These are phyloP conservation scores for Alternaria novae-zelandiae DNA, from an alignment of 2,329 filamentous ascomycete genomes.

Conservation along the genomic window DNA sequence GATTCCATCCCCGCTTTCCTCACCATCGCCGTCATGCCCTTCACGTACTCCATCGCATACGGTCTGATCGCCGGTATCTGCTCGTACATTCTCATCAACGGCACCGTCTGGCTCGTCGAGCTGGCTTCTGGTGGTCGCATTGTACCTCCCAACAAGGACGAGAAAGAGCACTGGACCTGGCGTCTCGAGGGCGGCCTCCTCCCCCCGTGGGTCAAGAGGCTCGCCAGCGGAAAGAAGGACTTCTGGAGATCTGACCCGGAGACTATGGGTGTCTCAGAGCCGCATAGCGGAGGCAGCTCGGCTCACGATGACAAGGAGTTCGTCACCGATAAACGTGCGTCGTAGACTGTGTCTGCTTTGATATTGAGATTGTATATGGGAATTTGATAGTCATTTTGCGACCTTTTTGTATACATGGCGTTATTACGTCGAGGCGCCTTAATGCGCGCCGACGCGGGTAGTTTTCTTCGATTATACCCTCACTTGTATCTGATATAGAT, in stretches of 20 bases:
- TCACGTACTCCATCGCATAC: conserved; percentile 87
- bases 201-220: conserved; percentile 74
- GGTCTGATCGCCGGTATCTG: conserved; percentile 82
- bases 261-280: conserved; percentile 33
- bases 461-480: conserved; percentile 16
- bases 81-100: conserved; percentile 79
- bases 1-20: conserved; percentile 86
- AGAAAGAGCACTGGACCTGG: conserved; percentile 83
- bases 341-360: conserved; percentile 18
- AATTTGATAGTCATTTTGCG: not conserved
- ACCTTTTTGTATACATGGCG: not conserved
- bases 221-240: conserved; percentile 70
- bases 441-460: not conserved
- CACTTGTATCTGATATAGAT: conserved; percentile 5
- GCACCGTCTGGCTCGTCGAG: conserved; percentile 71
- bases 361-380: not conserved
- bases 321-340: conserved; percentile 29
- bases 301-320: conserved; percentile 33
- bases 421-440: not conserved
- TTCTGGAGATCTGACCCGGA: conserved; percentile 65
- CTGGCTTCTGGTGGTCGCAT: conserved; percentile 71
- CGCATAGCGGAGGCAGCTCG: conserved; percentile 35
- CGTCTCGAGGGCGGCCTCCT: conserved; percentile 75
- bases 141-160: conserved; percentile 74
- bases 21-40: conserved; percentile 85